These are phyloP conservation scores for Pythium dissimile DNA, from an alignment of 352 stramenopile genomes.

Conservation along the genomic window DNA sequence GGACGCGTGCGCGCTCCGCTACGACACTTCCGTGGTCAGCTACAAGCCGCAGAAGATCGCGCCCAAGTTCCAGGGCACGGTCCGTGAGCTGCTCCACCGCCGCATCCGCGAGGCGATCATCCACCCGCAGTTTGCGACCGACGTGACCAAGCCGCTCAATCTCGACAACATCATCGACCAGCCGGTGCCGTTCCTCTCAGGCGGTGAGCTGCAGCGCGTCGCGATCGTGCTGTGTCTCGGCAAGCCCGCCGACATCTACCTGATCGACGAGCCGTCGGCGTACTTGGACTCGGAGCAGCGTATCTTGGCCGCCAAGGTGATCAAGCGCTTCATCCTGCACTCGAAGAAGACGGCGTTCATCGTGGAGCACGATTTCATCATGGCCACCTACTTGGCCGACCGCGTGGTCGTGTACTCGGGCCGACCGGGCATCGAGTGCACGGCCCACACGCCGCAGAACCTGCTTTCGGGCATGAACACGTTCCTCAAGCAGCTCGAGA, in stretches of 20 bases:
- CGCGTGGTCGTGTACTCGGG: slow-evolving; percentile 96
- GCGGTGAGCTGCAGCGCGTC: slow-evolving; percentile 98
- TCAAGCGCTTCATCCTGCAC: slow-evolving; percentile 99
- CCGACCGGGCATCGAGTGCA: slow-evolving; percentile 96
- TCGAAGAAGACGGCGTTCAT: slow-evolving; percentile 99
- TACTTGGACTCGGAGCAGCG: slow-evolving; percentile 99
- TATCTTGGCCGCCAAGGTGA: slow-evolving; percentile 98
- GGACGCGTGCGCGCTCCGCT: slow-evolving; percentile 73
- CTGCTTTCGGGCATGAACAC: slow-evolving; percentile 98
- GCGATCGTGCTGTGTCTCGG: slow-evolving; percentile 98
- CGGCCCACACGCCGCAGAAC: slow-evolving; percentile 92
- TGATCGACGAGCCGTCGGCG: slow-evolving; percentile 99
- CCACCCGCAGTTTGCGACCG: slow-evolving; percentile 98
- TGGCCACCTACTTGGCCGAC: slow-evolving; percentile 99
- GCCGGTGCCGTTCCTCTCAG: slow-evolving; percentile 96
- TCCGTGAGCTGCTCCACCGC: slow-evolving; percentile 97
- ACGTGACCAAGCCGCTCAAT: slow-evolving; percentile 98
- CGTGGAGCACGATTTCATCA: slow-evolving; percentile 99
- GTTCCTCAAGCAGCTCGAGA: slow-evolving; percentile 98
- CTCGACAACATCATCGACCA: slow-evolving; percentile 99
- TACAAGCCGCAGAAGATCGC: slow-evolving; percentile 99
- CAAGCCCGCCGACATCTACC: slow-evolving; percentile 98
- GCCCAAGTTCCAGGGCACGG: slow-evolving; percentile 93
- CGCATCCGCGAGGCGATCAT: slow-evolving; percentile 96
- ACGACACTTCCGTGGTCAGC: slow-evolving; percentile 83